Evolutionary conservation across 306 rosid species (phyloP).

Genomic region (Vicia faba): DNA sequence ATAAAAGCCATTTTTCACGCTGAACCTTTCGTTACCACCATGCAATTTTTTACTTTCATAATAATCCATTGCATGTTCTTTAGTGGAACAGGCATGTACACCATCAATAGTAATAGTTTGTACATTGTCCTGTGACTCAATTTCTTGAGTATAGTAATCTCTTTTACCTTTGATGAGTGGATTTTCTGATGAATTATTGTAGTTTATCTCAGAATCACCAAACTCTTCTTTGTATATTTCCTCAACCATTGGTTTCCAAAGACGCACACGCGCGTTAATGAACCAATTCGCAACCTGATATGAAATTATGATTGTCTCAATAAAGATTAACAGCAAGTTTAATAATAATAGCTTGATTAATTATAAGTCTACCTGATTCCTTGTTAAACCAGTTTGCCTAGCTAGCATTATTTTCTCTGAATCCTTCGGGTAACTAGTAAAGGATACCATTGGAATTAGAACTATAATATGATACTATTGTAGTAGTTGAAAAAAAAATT

Average conservation of each 20-base stretch:
- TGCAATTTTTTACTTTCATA: constrained; percentile 41
- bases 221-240: constrained; percentile 97
- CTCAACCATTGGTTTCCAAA: constrained; percentile 99
- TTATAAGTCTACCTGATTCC: constrained; percentile 69
- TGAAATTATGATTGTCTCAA: neutral
- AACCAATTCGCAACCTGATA: constrained; percentile 95
- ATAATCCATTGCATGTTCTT: constrained; percentile 28
- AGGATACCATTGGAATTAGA: no score
- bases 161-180: constrained; percentile 38
- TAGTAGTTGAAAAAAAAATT: no score
- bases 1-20: constrained; percentile 37
- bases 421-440: constrained; percentile 86
- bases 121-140: constrained; percentile 47
- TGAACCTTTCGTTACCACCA: constrained; percentile 48
- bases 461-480: no score
- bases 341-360: constrained; percentile 10
- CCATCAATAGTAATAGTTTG: constrained; percentile 30
- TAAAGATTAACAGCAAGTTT: neutral
- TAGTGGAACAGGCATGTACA: constrained; percentile 25
- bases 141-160: constrained; percentile 44
- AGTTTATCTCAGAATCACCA: constrained; percentile 62
- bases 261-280: constrained; percentile 92
- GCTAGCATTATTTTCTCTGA: constrained; percentile 89
- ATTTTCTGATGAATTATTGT: constrained; percentile 61
- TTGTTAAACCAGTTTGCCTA: constrained; percentile 82